A percentile compares a stretch with the other conserved stretches of the same genome.
phyloP scores from a whole-genome alignment of 805 yeast genomes.

The Cyberlindnera mrakii region DNA sequence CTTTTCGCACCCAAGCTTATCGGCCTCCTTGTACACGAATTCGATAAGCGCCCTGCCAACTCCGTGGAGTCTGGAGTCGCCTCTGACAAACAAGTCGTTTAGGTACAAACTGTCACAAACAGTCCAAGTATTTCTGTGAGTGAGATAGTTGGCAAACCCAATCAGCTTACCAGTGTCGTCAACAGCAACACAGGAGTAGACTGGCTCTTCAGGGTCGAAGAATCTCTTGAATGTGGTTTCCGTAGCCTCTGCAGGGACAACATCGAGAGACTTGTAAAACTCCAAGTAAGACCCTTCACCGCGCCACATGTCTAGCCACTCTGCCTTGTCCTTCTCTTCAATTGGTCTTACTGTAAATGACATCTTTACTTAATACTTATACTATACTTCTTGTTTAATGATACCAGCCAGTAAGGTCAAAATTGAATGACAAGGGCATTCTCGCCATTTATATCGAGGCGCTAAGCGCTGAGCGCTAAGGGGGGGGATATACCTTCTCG shows the following conservation, averaged over 20 bases:
- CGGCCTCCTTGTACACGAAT: not conserved
- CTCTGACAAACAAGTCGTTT: constrained; percentile 2
- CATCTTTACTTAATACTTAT: not conserved
- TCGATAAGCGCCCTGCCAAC: constrained; percentile 2
- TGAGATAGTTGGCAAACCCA: constrained; percentile 2
- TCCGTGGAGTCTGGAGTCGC: constrained; percentile 1
- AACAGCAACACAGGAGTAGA: constrained; percentile 1
- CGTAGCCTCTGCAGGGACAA: constrained; percentile 1
- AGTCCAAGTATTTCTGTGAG: constrained; percentile 3
- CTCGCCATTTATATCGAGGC: too few species aligned
- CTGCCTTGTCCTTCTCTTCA: constrained; percentile 1
- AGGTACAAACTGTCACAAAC: constrained; percentile 1
- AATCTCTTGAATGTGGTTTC: constrained; percentile 2
- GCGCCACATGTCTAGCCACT: constrained; percentile 2
- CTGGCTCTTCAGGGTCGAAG: constrained; percentile 1
- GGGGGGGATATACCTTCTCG: too few species aligned
- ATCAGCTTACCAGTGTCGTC: constrained; percentile 2
- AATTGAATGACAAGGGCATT: too few species aligned
- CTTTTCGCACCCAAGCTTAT: not conserved
- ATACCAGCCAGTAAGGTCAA: too few species aligned
- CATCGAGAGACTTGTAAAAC: constrained; percentile 1
- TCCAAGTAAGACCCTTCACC: constrained; percentile 2
- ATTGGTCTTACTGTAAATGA: constrained; percentile 1
- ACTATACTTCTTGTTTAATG: too few species aligned
- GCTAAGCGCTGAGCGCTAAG: too few species aligned